Evolutionary conservation across 2,329 filamentous ascomycete genomes (phyloP).

Genomic region (Colletotrichum gloeosporioides): DNA sequence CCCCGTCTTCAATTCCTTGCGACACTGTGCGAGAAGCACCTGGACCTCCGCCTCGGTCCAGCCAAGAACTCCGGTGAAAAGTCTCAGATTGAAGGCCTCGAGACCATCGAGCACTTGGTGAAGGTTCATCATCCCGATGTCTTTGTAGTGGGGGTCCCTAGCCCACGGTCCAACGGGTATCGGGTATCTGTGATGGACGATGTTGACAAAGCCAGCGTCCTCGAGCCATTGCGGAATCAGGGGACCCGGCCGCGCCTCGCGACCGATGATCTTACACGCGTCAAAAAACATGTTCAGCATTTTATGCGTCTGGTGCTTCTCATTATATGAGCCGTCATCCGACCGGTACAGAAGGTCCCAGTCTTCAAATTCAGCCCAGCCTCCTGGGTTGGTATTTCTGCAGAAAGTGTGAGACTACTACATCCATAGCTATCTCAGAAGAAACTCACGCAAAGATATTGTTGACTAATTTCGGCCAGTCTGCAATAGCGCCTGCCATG

Average conservation of each 20-base stretch:
- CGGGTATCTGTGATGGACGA: slow-evolving; percentile 33
- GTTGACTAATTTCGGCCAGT: neutral
- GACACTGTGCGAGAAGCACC: slow-evolving; percentile 30
- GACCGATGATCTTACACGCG: slow-evolving; percentile 27
- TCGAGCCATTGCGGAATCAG: slow-evolving; percentile 33
- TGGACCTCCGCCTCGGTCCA: slow-evolving; percentile 32
- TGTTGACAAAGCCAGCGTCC: slow-evolving; percentile 42
- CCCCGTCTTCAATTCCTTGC: slow-evolving; percentile 31
- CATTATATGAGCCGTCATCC: slow-evolving; percentile 25
- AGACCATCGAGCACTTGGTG: slow-evolving; percentile 23
- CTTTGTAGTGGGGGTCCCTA: slow-evolving; percentile 32
- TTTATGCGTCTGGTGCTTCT: neutral
- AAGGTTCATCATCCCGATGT: slow-evolving; percentile 30
- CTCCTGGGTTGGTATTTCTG: slow-evolving; percentile 38
- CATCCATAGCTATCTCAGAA: accelerated
- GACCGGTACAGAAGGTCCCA: slow-evolving; percentile 22
- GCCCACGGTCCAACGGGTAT: slow-evolving; percentile 41
- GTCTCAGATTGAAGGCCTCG: slow-evolving; percentile 26
- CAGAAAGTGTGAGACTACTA: neutral
- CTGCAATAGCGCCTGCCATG: neutral
- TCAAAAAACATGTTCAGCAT: slow-evolving; percentile 21
- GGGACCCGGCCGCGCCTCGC: slow-evolving; percentile 34
- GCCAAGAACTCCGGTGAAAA: slow-evolving; percentile 32
- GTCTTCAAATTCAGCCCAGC: slow-evolving; percentile 32
- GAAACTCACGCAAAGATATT: neutral